Conservation (phyloP, 2,329 filamentous ascomycete genomes). For the Penicillium sp. region DNA sequence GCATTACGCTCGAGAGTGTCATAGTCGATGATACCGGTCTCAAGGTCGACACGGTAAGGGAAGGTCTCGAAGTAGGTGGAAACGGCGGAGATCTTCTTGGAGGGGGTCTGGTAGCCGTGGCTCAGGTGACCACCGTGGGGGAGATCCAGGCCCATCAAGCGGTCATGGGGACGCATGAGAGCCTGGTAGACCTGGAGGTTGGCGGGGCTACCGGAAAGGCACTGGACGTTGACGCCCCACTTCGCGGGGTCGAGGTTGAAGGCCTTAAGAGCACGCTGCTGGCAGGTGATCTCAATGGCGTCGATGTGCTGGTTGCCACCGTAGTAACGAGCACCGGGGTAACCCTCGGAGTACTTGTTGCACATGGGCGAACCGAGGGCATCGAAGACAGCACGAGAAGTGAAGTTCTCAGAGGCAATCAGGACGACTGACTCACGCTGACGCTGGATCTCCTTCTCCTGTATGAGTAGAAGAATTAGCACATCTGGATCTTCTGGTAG, state of each 20-base stretch:
- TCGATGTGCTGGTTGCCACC: conserved; percentile 99
- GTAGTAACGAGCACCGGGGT: conserved; percentile 97
- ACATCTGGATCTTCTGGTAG: neutral
- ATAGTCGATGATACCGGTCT: conserved; percentile 94
- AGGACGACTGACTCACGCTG: conserved; percentile 98
- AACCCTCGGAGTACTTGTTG: conserved; percentile 99
- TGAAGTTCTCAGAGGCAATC: conserved; percentile 99
- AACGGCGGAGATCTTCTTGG: conserved; percentile 93
- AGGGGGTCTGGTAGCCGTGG: conserved; percentile 94
- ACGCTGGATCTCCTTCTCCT: conserved; percentile 92
- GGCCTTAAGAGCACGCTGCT: conserved; percentile 84
- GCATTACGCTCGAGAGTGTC: conserved; percentile 84
- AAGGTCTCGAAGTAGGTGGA: conserved; percentile 99
- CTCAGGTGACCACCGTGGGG: conserved; percentile 95
- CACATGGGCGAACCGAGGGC: conserved; percentile 91
- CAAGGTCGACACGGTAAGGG: conserved; percentile 86
- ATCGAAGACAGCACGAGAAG: conserved; percentile 95
- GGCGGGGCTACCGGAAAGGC: conserved; percentile 85
- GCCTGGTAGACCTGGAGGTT: conserved; percentile 99
- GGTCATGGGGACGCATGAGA: conserved; percentile 85
- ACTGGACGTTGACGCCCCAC: conserved; percentile 99
- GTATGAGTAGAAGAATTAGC: conserved; percentile 32
- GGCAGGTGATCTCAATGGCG: conserved; percentile 90
- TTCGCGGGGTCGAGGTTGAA: conserved; percentile 82
- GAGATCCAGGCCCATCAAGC: conserved; percentile 94